phyloP scores from a whole-genome alignment of 169 alveolate genomes.

The Cryptosporidium meleagridis region DNA sequence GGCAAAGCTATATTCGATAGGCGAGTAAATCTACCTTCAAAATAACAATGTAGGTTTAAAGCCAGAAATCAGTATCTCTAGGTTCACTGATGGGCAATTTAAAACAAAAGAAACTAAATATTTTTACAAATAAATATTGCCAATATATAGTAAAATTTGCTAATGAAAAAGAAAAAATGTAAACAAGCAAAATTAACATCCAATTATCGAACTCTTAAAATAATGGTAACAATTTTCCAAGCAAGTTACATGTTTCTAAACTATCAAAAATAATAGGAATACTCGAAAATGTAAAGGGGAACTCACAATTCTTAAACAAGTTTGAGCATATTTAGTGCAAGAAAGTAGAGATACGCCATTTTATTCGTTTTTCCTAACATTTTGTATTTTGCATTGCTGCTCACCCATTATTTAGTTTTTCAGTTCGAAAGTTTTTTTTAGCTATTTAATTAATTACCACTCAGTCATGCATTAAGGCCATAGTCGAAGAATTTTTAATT shows the following conservation, averaged over 20 bases:
- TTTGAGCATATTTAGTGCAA: not conserved
- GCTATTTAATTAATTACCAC: not conserved
- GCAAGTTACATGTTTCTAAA: not conserved
- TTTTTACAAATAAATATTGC: not conserved
- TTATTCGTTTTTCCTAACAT: not conserved
- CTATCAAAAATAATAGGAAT: constrained; percentile 7
- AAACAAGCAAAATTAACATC: constrained; percentile 10
- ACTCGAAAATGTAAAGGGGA: not conserved
- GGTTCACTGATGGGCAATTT: constrained; percentile 14
- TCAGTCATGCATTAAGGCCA: not conserved
- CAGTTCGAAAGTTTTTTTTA: not conserved
- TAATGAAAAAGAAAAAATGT: constrained; percentile 5
- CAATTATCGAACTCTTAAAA: not conserved
- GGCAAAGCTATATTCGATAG: not conserved
- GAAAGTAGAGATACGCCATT: not conserved
- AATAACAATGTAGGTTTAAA: not conserved
- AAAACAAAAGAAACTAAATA: not conserved
- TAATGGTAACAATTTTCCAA: not conserved
- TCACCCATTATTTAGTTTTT: constrained; percentile 9
- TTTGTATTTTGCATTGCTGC: not conserved
- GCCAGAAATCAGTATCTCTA: not conserved
- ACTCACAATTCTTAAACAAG: not conserved
- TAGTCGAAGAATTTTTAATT: not conserved
- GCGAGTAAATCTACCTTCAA: not conserved
- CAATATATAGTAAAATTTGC: not conserved